A percentile compares a stretch with the other conserved stretches of the same genome.
Evolutionary conservation across 1,139 yeast genomes (phyloP).

Genomic region (Geotrichum candidum): DNA sequence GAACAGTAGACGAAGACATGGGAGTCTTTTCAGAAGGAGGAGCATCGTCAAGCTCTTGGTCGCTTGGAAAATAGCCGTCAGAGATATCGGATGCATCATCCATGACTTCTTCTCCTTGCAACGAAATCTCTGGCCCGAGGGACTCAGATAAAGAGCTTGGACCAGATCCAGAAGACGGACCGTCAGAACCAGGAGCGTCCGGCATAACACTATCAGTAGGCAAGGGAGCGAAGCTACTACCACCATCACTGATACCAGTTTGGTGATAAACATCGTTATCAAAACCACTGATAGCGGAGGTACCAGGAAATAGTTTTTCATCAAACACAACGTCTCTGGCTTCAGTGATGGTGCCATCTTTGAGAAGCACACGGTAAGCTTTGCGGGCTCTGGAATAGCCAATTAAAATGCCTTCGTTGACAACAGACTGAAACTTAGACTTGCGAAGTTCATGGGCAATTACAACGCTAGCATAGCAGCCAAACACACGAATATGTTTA

Average conservation of each 20-base stretch:
- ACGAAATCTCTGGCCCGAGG: neutral
- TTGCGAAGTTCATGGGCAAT: no score
- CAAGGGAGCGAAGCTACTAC: neutral
- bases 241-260: neutral
- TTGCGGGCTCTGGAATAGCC: no score
- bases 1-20: neutral
- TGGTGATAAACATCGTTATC: no score
- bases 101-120: neutral
- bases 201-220: neutral
- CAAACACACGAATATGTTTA: no score
- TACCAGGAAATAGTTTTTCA: no score
- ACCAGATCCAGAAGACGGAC: neutral
- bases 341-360: no score
- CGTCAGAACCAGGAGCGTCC: neutral
- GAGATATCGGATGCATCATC: neutral
- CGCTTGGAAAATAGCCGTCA: neutral
- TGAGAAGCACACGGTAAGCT: no score
- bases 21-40: neutral
- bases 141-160: neutral
- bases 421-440: no score
- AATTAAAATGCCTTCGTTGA: no score
- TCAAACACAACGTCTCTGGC: no score
- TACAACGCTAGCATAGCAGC: no score
- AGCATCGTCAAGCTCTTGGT: neutral
- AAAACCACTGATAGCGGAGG: no score